Base-by-base conservation (phyloP, 1,284 basidiomycete genomes). In the Leccinum pachyderme region DNA sequence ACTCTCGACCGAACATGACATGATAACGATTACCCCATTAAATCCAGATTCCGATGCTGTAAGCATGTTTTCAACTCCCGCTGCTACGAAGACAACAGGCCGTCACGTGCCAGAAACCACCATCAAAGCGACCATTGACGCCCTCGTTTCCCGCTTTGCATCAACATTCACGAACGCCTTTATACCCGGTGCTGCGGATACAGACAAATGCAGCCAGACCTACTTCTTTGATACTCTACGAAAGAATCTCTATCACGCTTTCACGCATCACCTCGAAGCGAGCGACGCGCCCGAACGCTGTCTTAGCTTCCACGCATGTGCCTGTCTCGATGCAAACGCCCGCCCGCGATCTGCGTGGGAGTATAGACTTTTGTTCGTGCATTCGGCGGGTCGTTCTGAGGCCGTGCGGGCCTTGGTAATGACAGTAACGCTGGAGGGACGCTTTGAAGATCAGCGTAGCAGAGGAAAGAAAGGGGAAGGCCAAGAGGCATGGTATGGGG, bases 381-480 rank as follows among this genome's bases (percentile, higher is more conserved):
- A 44, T 44, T 51, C 55, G 12, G 54, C 55, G 24, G 28, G 7
- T 4, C 18, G 5, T 37, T 33, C 25, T 29, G 25, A 18, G 35
- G 2, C 27, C 8, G 37, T 55, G n/a, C 39, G 29, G 27, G 54
- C 55, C 9, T 24, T 55, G 37, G 54, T 55, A 12, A 55, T 57
- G 54, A 57, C 54, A 18, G 37, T 55, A 7, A 57, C 54, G 31
- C 54, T 55, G 25, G 54, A 55, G 37, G 54, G 54, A 11, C 15
- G 53, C 22, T 37, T 54, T 3, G 44, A n/a, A 15, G 18, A 33
- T 7, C 9, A 43, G 5, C 28, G 13, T 8, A 24, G 43, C 25
- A 15, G 27, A 28, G 44, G n/a, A 28, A 12, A n/a, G 44, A 27
- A 39, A 39, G 37, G 13, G 31, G 33, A n/a, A 2, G 53, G 18